Evolutionary conservation across 2,329 filamentous ascomycete genomes (phyloP), one percentile per base, ranked within the genome.

Genomic region (Bipolaris victoriae): DNA sequence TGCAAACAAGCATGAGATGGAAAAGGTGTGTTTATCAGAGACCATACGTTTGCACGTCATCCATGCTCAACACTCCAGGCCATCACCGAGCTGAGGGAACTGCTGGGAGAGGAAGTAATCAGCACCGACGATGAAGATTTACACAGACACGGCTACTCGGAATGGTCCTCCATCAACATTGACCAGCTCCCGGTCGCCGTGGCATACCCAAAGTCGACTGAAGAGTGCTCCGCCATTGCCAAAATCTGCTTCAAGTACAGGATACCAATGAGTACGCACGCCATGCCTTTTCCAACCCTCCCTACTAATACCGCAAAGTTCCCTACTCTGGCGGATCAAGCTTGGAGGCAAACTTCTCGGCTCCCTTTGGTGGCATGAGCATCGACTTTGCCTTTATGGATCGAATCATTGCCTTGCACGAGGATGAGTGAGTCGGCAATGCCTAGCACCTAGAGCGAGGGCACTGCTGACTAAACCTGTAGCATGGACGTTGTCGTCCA

Each of bases 361-460:
- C 92, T 13, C 91, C 92, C 0, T 90, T 88, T 70, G 92, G 92
- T 11, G 93, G 93, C 11, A 86, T 97, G 71, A 94, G 90, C 64
- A 90, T 97, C 49, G 93, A 97, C 71, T 97, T 97, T 74, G 86
- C 87, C 1, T 86, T 86, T 69, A 97, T 97, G 93, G 89, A 96
- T 73, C 82, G 88, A 68, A 89, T 97, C 24, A 66, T 97, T 29
- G 82, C 88, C 52, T 82, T 97, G 55, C 90, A 96, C 74, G 88
- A 90, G 65, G 89, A 91, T 3, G 93, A 97, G 75, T 76, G 69
- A 71, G 75, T 65, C 29, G 50, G 26, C 33, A 35, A 18, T 46
- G 51, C 33, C n/a, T 16, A 15, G 29, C 39, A 18, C 31, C n/a
- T 37, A 31, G 5, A 10, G 18, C 11, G 11, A 18, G 26, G n/a